phyloP scores from a whole-genome alignment of 2,329 filamentous ascomycete species.

The Paraphaeosphaeria sporulosa region DNA sequence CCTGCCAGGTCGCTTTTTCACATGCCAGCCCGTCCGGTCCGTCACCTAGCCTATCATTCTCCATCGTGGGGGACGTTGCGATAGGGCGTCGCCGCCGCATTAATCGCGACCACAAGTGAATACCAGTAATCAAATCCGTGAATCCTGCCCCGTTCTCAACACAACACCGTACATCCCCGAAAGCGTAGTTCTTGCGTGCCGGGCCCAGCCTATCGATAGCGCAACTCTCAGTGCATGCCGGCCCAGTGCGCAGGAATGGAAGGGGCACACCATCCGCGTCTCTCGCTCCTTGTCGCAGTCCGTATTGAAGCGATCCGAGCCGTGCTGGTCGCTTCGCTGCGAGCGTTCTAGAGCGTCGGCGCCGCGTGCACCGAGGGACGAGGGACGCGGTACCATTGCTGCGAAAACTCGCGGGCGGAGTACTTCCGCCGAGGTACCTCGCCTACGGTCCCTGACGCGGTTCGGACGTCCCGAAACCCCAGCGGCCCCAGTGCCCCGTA shows the following conservation, averaged over 20 bases:
- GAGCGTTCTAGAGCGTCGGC: conserved; percentile 11
- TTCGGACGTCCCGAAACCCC: background rate
- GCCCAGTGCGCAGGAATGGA: background rate
- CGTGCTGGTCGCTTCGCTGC: background rate
- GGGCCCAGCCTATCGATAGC: background rate
- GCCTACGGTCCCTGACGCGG: background rate
- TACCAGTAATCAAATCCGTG: background rate
- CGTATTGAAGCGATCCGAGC: background rate
- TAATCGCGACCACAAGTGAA: too few relatives aligned
- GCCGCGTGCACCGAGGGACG: conserved; percentile 7
- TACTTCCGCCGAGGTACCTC: conserved; percentile 16
- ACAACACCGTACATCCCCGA: background rate
- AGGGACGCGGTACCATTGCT: conserved; percentile 9
- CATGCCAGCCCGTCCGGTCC: background rate
- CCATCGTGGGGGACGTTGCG: background rate
- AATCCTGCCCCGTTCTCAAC: background rate
- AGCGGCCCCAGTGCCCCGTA: background rate
- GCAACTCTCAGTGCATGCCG: background rate
- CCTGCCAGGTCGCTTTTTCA: too few relatives aligned
- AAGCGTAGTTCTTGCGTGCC: background rate
- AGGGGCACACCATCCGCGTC: background rate
- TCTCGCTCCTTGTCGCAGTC: background rate
- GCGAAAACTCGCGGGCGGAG: conserved; percentile 2
- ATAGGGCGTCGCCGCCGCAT: background rate
- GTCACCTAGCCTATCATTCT: too few relatives aligned